Evolutionary conservation across 2,329 filamentous ascomycete genomes (phyloP).

Genomic region (Fusarium scirpi): DNA sequence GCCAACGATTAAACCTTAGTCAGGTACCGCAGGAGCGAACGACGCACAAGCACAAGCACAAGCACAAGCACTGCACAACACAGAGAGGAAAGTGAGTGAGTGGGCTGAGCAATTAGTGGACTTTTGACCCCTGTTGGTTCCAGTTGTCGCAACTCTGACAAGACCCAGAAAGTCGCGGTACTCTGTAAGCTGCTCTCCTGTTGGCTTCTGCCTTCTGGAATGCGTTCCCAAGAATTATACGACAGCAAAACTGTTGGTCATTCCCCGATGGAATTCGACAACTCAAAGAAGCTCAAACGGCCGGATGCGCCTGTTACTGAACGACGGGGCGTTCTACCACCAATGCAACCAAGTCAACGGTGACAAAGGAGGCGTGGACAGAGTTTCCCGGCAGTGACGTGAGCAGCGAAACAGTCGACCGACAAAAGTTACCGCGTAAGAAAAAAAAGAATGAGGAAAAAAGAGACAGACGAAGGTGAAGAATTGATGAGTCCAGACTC

Average conservation of each 20-base stretch:
- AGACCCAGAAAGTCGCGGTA: constrained; percentile 19
- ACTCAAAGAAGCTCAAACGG: constrained; percentile 26
- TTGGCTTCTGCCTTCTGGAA: constrained; percentile 42
- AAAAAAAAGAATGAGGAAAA: neutral
- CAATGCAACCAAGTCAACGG: constrained; percentile 36
- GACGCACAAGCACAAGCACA: constrained; percentile 13
- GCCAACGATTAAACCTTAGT: constrained; percentile 29
- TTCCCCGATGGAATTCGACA: constrained; percentile 41
- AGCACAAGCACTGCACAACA: constrained; percentile 32
- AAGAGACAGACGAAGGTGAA: constrained; percentile 14
- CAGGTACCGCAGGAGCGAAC: constrained; percentile 30
- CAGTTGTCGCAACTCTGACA: constrained; percentile 31
- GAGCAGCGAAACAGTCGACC: constrained; percentile 8
- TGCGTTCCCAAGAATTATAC: constrained; percentile 39
- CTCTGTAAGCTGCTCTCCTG: constrained; percentile 20
- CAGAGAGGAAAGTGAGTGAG: constrained; percentile 8
- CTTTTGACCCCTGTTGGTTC: constrained; percentile 27
- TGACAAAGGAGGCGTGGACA: constrained; percentile 17
- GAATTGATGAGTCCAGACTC: constrained; percentile 25
- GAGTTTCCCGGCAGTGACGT: constrained; percentile 24
- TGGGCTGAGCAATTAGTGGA: constrained; percentile 39
- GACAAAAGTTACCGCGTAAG: neutral
- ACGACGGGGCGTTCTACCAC: constrained; percentile 24
- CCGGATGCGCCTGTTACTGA: constrained; percentile 21
- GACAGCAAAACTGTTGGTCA: constrained; percentile 43